phyloP scores from a whole-genome alignment of 257 asterid species.

The Petunia axillaris region DNA sequence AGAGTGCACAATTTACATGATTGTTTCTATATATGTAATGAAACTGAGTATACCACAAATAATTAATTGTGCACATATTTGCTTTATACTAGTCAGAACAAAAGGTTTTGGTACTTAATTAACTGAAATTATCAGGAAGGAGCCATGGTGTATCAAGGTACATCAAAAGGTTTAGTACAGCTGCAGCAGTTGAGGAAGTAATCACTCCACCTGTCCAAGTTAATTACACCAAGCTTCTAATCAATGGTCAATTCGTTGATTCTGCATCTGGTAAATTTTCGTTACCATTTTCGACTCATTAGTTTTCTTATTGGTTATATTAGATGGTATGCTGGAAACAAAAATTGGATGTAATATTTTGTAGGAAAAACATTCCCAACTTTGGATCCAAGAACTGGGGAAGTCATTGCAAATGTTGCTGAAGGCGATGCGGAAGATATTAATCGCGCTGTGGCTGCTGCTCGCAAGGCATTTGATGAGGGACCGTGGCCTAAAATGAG shows the following conservation, averaged over 20 bases:
- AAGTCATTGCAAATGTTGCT: slow-evolving; percentile 70
- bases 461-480: slow-evolving; percentile 80
- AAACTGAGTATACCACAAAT: background rate
- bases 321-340: background rate
- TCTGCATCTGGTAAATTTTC: slow-evolving; percentile 72
- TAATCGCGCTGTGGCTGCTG: slow-evolving; percentile 77
- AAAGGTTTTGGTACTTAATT: background rate
- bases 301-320: background rate
- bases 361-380: slow-evolving; percentile 82
- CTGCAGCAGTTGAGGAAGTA: slow-evolving; percentile 58
- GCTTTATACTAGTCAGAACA: background rate
- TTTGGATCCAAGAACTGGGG: slow-evolving; percentile 73
- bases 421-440: slow-evolving; percentile 78
- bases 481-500: slow-evolving; percentile 94
- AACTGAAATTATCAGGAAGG: slow-evolving; percentile 40
- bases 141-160: slow-evolving; percentile 42
- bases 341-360: slow-evolving; percentile 15
- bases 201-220: slow-evolving; percentile 55
- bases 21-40: background rate
- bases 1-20: background rate
- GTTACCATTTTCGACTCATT: background rate
- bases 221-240: slow-evolving; percentile 66
- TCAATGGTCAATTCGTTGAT: slow-evolving; percentile 76
- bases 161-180: slow-evolving; percentile 49
- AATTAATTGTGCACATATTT: background rate